These are phyloP conservation scores for Ampelomyces quisqualis DNA, from an alignment of 2,329 filamentous ascomycete genomes.

Conservation along the genomic window DNA sequence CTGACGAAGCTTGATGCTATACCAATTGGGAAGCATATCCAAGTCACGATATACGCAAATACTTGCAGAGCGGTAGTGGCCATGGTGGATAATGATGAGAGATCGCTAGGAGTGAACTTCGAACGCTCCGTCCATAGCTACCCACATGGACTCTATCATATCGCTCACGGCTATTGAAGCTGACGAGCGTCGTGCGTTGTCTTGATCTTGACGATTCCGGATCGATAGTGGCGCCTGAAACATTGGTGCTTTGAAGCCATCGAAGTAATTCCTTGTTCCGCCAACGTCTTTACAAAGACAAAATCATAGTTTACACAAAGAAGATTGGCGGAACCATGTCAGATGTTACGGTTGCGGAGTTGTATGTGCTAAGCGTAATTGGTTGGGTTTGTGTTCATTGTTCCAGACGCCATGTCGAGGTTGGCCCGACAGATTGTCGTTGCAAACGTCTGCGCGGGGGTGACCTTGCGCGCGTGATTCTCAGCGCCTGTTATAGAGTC, in stretches of 20 bases:
- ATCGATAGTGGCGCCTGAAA: neutral
- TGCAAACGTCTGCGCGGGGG: too few relatives aligned
- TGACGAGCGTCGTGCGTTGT: too few relatives aligned
- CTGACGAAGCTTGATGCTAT: neutral
- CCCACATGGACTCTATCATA: too few relatives aligned
- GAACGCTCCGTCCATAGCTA: too few relatives aligned
- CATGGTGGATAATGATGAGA: neutral
- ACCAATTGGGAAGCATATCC: neutral
- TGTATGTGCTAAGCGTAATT: too few relatives aligned
- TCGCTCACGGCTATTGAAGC: too few relatives aligned
- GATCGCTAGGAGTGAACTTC: neutral
- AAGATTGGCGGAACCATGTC: neutral
- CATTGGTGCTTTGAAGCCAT: neutral
- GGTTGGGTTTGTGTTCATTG: too few relatives aligned
- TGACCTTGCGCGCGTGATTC: too few relatives aligned
- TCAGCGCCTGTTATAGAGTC: too few relatives aligned
- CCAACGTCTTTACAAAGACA: neutral
- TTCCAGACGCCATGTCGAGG: too few relatives aligned
- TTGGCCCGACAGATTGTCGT: too few relatives aligned
- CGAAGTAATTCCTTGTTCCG: neutral
- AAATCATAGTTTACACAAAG: neutral
- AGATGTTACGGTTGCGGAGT: too few relatives aligned
- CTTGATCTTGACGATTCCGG: neutral
- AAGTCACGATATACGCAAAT: constrained; percentile 1
- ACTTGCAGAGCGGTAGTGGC: constrained; percentile 1